Percentiles rank a stretch among this genome's conserved stretches.
Conservation (phyloP, 805 yeast species). For the Torulaspora maleeae region DNA sequence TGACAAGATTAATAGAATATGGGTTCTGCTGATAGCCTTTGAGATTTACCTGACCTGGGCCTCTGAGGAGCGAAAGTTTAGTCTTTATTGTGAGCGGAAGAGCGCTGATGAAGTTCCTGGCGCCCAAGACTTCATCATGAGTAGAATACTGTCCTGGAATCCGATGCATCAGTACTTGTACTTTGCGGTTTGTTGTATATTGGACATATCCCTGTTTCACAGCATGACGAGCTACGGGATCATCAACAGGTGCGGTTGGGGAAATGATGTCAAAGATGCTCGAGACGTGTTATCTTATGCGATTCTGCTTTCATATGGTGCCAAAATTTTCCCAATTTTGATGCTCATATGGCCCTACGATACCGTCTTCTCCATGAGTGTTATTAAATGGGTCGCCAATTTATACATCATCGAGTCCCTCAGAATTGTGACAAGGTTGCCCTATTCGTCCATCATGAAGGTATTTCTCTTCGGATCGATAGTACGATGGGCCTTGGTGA, state of each 20-base stretch:
- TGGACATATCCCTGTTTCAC: slow-evolving; percentile 44
- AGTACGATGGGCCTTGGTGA: slow-evolving; percentile 20
- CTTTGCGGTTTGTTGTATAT: slow-evolving; percentile 49
- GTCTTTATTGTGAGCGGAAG: slow-evolving; percentile 4
- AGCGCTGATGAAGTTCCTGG: background rate
- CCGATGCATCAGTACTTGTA: slow-evolving; percentile 50
- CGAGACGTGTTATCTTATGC: slow-evolving; percentile 51
- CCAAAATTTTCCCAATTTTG: slow-evolving; percentile 81
- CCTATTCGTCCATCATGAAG: slow-evolving; percentile 24
- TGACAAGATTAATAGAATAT: slow-evolving; percentile 42
- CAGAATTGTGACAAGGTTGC: slow-evolving; percentile 39
- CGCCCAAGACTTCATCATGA: slow-evolving; percentile 24
- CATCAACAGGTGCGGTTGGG: slow-evolving; percentile 31
- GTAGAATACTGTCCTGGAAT: slow-evolving; percentile 32
- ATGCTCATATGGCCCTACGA: slow-evolving; percentile 98
- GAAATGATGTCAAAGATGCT: slow-evolving; percentile 21
- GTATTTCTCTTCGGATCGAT: slow-evolving; percentile 20
- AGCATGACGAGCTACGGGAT: slow-evolving; percentile 34
- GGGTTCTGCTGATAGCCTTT: slow-evolving; percentile 64
- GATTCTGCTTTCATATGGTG: slow-evolving; percentile 67
- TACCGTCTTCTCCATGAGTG: slow-evolving; percentile 55
- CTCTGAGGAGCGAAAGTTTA: slow-evolving; percentile 60
- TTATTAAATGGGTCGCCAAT: slow-evolving; percentile 57
- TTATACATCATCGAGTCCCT: slow-evolving; percentile 64
- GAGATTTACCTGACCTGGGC: slow-evolving; percentile 95